Evolutionary conservation across 805 yeast genomes (phyloP), one percentile per base, ranked within the genome.

Genomic region (Tetrapisispora namnaoensis): DNA sequence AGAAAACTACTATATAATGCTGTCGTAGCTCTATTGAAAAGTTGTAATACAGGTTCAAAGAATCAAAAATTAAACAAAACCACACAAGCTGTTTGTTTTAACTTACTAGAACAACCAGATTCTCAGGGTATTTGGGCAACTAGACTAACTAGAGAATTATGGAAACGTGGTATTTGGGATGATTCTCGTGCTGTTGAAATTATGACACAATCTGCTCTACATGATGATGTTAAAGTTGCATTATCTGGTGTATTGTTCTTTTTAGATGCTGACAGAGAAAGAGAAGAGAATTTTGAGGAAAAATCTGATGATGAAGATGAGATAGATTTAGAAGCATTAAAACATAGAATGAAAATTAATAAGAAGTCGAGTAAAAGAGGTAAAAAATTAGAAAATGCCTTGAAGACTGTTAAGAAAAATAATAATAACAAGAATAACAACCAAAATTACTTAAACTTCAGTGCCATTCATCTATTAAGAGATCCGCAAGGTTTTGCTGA

Each of bases 401-500:
- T 83, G 42, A 83, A 84, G 61, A 62, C 76, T 5, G 65, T 83
- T 49, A 83, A 84, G 66, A 83, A 82, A 70, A 82, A 83, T 67
- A 74, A 72, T 43, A 71, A 79, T 30, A 71, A 79, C 30, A 79
- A 75, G 51, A 74, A 75, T 49, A 74, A 79, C 16, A 77, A 82
- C 11, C 54, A 53, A 37, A 50, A 53, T 38, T 89, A 80, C 57
- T 75, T 93, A 58, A 93, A 93, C 63, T 93, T 93, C 70, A 83
- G 95, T 46, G 99, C 99, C 34, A 82, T 93, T 48, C 99, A 93
- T 67, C 70, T 93, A 50, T 74, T 93, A 48, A 79, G 97, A 65
- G 99, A 93, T 64, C 99, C 99, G 10, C 99, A 93, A 66, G 96
- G 96, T 4, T 93, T 93, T 69, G 96, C 98, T 8, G 99, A 93